Evolutionary conservation across 306 rosid species (phyloP).

Genomic region (Malus orientalis): DNA sequence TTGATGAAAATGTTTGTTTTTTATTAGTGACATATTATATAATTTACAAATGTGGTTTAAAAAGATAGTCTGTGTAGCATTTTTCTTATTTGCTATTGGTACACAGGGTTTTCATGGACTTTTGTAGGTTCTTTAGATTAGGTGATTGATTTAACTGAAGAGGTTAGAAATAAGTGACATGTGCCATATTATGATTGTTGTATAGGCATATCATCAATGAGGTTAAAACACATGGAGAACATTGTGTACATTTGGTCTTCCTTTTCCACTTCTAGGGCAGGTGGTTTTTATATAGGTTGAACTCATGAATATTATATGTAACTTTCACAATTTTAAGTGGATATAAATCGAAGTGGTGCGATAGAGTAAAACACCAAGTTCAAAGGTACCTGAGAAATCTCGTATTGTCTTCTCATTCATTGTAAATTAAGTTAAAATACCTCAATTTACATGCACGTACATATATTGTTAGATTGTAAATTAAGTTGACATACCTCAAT

Average conservation of each 20-base stretch:
- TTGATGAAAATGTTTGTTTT: no score
- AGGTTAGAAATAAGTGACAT: slow-evolving; percentile 4
- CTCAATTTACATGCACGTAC: no score
- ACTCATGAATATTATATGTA: neutral
- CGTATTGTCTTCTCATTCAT: neutral
- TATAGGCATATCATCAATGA: neutral
- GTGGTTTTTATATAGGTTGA: neutral
- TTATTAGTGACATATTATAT: no score
- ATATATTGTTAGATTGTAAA: no score
- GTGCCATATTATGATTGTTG: neutral
- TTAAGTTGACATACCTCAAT: no score
- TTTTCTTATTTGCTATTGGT: neutral
- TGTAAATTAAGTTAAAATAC: neutral
- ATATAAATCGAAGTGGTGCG: neutral
- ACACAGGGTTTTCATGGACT: slow-evolving; percentile 27
- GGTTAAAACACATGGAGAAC: neutral
- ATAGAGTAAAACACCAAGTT: neutral
- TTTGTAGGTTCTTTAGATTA: slow-evolving; percentile 25
- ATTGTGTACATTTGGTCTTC: neutral
- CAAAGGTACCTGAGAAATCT: neutral
- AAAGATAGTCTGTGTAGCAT: no score
- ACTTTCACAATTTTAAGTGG: neutral
- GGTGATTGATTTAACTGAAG: slow-evolving; percentile 27
- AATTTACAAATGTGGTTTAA: no score
- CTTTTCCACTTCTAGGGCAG: neutral